phyloP scores from a whole-genome alignment of 164 flowering plant genomes.

The Umbellularia californica region DNA sequence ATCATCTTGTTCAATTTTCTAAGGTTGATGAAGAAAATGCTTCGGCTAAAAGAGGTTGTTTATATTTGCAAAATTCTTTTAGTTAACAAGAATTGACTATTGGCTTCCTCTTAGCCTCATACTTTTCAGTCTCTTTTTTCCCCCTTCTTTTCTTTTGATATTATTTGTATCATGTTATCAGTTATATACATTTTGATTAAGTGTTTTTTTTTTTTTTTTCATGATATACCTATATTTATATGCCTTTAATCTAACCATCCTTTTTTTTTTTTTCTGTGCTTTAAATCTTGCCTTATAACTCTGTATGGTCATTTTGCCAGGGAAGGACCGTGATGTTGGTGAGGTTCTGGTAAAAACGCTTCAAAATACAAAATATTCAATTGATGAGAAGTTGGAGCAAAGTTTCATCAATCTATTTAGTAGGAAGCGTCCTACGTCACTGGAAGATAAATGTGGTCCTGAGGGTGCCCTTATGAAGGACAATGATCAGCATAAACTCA shows the following conservation, averaged over 20 bases:
- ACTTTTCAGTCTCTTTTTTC: background rate
- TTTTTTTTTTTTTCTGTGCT: background rate
- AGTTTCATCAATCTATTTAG: conserved; percentile 61
- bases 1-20: conserved; percentile 81
- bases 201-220: background rate
- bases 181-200: background rate
- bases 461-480: conserved; percentile 16
- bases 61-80: background rate
- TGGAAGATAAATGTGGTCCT: conserved; percentile 25
- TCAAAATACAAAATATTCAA: conserved; percentile 75
- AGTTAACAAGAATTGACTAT: background rate
- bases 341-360: conserved; percentile 72
- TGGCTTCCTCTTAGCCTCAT: background rate
- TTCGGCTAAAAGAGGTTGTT: conserved; percentile 42
- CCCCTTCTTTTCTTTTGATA: no score
- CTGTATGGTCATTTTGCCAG: conserved; percentile 30
- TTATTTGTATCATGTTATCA: no score
- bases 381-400: conserved; percentile 77
- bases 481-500: background rate
- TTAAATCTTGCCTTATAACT: background rate
- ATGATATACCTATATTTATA: no score
- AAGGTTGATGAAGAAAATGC: conserved; percentile 52
- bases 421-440: conserved; percentile 30
- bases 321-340: conserved; percentile 69
- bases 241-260: background rate